Evolutionary conservation across 2,329 filamentous ascomycete species (phyloP).

Genomic region (Fusarium coffeatum): DNA sequence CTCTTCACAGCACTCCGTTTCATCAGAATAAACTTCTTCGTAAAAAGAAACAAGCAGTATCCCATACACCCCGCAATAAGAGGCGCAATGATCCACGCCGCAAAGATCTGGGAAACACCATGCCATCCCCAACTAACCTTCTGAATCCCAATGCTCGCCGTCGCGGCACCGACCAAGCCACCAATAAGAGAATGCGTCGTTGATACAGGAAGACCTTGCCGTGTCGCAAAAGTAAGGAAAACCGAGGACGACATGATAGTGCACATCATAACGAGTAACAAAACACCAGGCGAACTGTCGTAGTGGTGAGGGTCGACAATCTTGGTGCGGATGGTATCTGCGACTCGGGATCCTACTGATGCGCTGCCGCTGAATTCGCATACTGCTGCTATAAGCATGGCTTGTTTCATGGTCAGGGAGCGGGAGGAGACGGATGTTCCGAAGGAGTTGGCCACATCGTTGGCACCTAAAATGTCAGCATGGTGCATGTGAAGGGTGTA

Average conservation of each 20-base stretch:
- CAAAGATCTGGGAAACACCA: conserved; percentile 55
- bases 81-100: conserved; percentile 54
- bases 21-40: conserved; percentile 50
- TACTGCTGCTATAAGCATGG: conserved; percentile 67
- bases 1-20: conserved; percentile 48
- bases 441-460: conserved; percentile 82
- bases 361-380: conserved; percentile 72
- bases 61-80: conserved; percentile 50
- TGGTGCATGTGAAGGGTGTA: no score
- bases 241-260: conserved; percentile 62
- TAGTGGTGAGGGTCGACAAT: conserved; percentile 60
- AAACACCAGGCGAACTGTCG: conserved; percentile 66
- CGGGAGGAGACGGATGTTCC: conserved; percentile 77
- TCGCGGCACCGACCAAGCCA: conserved; percentile 53
- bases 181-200: conserved; percentile 66
- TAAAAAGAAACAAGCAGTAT: conserved; percentile 50
- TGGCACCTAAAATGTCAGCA: conserved; percentile 47
- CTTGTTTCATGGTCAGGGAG: conserved; percentile 71
- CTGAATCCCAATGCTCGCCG: conserved; percentile 51
- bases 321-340: conserved; percentile 69
- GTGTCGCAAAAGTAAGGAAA: conserved; percentile 65
- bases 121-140: conserved; percentile 54
- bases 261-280: conserved; percentile 66
- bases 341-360: conserved; percentile 69
- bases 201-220: conserved; percentile 63